Evolutionary conservation across 768 basidiomycete genomes (phyloP), one percentile per base, ranked within the genome.

Genomic region (Mycena vulgaris): DNA sequence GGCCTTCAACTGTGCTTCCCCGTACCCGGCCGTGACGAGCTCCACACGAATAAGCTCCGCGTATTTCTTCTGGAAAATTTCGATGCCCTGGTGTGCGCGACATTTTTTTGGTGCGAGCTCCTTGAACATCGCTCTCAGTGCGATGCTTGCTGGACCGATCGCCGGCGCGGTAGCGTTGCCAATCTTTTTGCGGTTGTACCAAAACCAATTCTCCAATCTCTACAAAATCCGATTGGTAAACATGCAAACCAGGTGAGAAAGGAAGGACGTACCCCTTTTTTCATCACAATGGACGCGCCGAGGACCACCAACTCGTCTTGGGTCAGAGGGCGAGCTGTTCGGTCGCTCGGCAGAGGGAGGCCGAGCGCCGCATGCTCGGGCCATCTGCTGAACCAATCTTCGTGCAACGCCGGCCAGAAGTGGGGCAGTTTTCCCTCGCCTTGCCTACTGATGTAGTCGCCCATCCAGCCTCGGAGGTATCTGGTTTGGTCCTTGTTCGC

Each of bases 391-490:
- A 67, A 67, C 37, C 37, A 67, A 0, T 28, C 57, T 6, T 23
- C 17, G 2, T 13, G n/a, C 39, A 67, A 28, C 23, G 16, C 2
- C 1, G 66, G 14, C 66, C 66, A 67, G 39, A 67, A 67, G 5
- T 52, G 48, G 14, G 51, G 47, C 14, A 60, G 37, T 19, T 59
- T 58, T 1, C 30, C 28, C n/a, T 59, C 28, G 0, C 47, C 66
- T 23, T 67, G 66, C 30, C 66, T 40, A 0, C 48, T 27, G 17
- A 67, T 40, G 39, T 23, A 67, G 28, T 60, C 66, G 27, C 57
- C 27, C 27, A 67, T 33, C 48, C 37, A 53, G 25, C 4, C 2
- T 3, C 30, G 37, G 4, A 60, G 49, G 2, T 1, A 52, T 6
- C 1, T 1, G 2, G 1, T 23, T 11, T 67, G 49, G 0, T 21